Conservation (phyloP, 2,329 filamentous ascomycete species). For the Chaetoscypha palmicola region DNA sequence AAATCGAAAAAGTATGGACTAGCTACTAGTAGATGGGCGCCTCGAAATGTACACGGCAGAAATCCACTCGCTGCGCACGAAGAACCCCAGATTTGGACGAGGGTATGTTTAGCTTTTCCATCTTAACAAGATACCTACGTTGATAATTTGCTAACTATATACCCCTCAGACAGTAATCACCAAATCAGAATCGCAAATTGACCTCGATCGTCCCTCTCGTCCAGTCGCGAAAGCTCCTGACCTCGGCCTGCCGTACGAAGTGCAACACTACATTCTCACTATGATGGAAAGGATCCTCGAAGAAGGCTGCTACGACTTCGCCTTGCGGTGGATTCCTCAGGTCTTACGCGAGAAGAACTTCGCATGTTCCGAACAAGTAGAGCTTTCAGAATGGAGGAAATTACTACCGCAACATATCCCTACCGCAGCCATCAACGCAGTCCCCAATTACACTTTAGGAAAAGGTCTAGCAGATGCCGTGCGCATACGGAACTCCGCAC, state of each 20-base stretch:
- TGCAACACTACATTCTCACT: constrained; percentile 29
- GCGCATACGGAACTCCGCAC: constrained; percentile 26
- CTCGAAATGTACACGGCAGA: constrained; percentile 13
- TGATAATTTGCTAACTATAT: too few relatives aligned
- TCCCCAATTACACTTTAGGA: constrained; percentile 17
- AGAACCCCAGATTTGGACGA: constrained; percentile 20
- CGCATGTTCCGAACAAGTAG: constrained; percentile 28
- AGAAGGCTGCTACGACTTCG: constrained; percentile 29
- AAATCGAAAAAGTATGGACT: constrained; percentile 17
- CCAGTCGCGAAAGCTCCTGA: constrained; percentile 12
- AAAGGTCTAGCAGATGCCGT: constrained; percentile 24
- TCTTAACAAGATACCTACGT: too few relatives aligned
- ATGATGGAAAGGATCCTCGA: constrained; percentile 29
- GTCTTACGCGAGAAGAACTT: constrained; percentile 20
- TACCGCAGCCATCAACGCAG: constrained; percentile 14
- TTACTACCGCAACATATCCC: constrained; percentile 22
- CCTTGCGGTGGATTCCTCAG: constrained; percentile 25
- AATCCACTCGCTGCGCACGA: constrained; percentile 2
- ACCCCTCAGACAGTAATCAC: too few relatives aligned
- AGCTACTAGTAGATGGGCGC: constrained; percentile 25
- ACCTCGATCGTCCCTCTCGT: not conserved
- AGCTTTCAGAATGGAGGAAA: constrained; percentile 26
- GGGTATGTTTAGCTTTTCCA: too few relatives aligned
- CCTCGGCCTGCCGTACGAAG: constrained; percentile 30
- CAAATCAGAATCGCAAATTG: too few relatives aligned